A percentile compares a stretch with the other conserved stretches of the same genome.
Conservation (phyloP, 495 filamentous ascomycete species). For the Aspergillus ostianus region DNA sequence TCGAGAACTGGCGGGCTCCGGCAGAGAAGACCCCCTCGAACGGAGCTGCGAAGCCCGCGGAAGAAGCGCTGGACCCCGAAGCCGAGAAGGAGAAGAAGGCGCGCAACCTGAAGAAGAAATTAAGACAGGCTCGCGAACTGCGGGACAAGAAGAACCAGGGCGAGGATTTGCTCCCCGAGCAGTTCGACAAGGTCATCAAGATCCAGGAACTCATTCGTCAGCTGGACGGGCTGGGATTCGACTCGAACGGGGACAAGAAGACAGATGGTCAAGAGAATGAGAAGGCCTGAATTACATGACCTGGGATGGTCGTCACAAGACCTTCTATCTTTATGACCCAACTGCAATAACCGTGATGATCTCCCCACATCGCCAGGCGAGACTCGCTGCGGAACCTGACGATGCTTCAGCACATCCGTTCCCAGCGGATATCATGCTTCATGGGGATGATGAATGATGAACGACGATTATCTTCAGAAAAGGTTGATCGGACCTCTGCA, state of each 20-base stretch:
- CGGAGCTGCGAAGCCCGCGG: slow-evolving; percentile 13
- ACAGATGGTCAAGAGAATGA: slow-evolving; percentile 11
- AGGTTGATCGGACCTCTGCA: neutral
- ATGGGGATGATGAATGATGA: neutral
- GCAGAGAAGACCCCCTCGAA: slow-evolving; percentile 26
- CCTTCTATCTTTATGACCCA: neutral
- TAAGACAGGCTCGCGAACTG: slow-evolving; percentile 87
- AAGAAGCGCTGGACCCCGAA: slow-evolving; percentile 56
- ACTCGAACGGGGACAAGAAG: slow-evolving; percentile 59
- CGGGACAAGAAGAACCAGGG: slow-evolving; percentile 89
- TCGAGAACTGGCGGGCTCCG: slow-evolving; percentile 30
- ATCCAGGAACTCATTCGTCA: slow-evolving; percentile 91
- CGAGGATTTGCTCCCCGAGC: slow-evolving; percentile 80
- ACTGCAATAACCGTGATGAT: neutral
- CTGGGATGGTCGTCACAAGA: neutral
- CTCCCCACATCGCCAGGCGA: neutral
- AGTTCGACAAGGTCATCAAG: slow-evolving; percentile 96
- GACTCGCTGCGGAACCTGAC: neutral
- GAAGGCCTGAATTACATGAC: slow-evolving; percentile 3
- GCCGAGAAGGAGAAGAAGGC: slow-evolving; percentile 90
- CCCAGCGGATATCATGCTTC: neutral
- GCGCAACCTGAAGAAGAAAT: slow-evolving; percentile 91
- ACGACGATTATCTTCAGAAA: neutral
- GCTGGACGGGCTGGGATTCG: slow-evolving; percentile 82
- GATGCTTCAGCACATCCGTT: neutral